Conservation (phyloP, 345 rosid genomes). For the Eucalyptus pauciflora region DNA sequence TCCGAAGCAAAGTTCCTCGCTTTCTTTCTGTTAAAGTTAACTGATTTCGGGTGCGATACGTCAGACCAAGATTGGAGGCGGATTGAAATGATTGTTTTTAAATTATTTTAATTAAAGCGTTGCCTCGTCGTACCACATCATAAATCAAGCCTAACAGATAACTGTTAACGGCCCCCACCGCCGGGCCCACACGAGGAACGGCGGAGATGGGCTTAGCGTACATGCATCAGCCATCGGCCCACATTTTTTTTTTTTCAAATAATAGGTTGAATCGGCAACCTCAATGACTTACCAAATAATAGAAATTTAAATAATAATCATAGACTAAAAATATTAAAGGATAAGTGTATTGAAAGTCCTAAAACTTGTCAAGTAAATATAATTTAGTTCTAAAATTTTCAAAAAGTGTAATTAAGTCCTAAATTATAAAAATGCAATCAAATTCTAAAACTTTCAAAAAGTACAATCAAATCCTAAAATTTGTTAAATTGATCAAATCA, state of each 20-base stretch:
- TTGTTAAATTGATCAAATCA: too few species aligned
- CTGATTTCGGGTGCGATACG: not conserved
- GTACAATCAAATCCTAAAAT: rapidly evolving
- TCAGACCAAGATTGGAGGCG: not conserved
- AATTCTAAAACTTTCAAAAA: too few species aligned
- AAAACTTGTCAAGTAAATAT: too few species aligned
- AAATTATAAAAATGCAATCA: too few species aligned
- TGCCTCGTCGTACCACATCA: not conserved
- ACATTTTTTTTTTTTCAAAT: too few species aligned
- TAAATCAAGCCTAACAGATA: not conserved
- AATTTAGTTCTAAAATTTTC: too few species aligned
- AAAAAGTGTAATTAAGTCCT: too few species aligned
- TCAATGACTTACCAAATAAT: not conserved
- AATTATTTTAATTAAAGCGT: not conserved
- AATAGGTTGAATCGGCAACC: not conserved
- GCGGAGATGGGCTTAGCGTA: not conserved
- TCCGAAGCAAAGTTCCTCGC: not conserved
- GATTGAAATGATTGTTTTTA: not conserved
- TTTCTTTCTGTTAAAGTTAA: not conserved
- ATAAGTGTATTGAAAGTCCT: rapidly evolving
- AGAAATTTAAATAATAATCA: not conserved
- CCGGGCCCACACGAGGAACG: not conserved
- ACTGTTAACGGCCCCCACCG: not conserved
- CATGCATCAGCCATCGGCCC: not conserved
- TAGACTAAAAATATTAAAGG: not conserved